Conservation (phyloP, 78 protist species). For the Planoprotostelium fungivorum region DNA sequence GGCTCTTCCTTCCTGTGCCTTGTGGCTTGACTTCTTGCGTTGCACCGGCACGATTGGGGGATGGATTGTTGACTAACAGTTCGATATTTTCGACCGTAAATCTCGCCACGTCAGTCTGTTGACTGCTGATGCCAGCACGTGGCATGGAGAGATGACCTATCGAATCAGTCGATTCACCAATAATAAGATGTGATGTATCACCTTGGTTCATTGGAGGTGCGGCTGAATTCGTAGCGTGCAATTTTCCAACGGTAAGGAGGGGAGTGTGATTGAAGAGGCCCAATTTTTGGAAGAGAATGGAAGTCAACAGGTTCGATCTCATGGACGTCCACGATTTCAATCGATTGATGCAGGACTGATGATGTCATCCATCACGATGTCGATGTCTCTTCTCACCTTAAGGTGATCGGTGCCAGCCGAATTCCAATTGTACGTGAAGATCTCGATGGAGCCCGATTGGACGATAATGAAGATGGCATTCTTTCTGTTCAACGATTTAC, state of each 20-base stretch:
- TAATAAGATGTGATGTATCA: too few species aligned
- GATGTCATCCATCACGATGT: background rate
- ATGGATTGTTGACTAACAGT: slow-evolving; percentile 11
- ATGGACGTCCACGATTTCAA: slow-evolving; percentile 25
- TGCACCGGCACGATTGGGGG: background rate
- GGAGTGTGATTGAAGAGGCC: slow-evolving; percentile 48
- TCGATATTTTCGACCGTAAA: slow-evolving; percentile 53
- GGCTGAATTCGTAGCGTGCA: too few species aligned
- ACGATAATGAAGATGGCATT: slow-evolving; percentile 15
- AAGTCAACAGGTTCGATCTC: slow-evolving; percentile 14
- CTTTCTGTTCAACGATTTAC: slow-evolving; percentile 8
- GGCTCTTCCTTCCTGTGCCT: background rate
- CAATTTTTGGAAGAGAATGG: slow-evolving; percentile 42
- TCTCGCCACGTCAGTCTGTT: background rate
- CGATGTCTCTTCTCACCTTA: background rate
- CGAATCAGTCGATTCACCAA: too few species aligned
- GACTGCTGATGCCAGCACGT: background rate
- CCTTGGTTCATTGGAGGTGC: too few species aligned
- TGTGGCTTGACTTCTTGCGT: background rate
- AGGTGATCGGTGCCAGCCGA: slow-evolving; percentile 24
- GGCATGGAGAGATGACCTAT: background rate
- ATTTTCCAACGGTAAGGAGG: slow-evolving; percentile 11
- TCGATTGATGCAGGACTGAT: slow-evolving; percentile 6
- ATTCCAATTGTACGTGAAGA: slow-evolving; percentile 45
- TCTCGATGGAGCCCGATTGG: background rate